Evolutionary conservation across 2,329 filamentous ascomycete species (phyloP).

Genomic region (Penicillium sp.): DNA sequence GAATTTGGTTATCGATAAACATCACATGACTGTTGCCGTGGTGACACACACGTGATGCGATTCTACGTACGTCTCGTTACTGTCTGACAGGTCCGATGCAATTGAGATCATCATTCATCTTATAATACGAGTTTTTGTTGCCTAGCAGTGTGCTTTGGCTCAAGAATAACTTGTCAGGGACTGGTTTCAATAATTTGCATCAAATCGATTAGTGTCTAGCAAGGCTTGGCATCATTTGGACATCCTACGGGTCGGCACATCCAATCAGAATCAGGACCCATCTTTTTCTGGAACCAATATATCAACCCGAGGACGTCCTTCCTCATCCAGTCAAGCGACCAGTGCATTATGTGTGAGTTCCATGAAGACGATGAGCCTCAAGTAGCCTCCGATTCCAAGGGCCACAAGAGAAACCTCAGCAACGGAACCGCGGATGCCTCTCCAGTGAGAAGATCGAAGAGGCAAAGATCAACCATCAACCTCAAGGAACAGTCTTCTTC

Average conservation of each 20-base stretch:
- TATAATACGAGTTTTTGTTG: background rate
- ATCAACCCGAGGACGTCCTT: background rate
- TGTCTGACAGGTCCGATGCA: background rate
- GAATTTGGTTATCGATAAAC: slow-evolving; percentile 39
- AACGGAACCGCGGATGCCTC: slow-evolving; percentile 23
- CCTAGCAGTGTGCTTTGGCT: background rate
- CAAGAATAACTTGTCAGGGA: background rate
- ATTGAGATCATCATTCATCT: background rate
- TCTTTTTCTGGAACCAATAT: slow-evolving; percentile 1
- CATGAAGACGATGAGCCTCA: slow-evolving; percentile 7
- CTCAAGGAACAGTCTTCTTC: slow-evolving; percentile 18
- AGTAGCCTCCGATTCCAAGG: background rate
- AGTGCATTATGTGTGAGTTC: slow-evolving; percentile 5
- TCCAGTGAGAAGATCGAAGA: slow-evolving; percentile 31
- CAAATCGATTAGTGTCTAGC: background rate
- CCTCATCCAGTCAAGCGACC: background rate
- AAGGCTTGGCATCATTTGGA: background rate
- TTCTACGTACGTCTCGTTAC: background rate
- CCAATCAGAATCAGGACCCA: slow-evolving; percentile 7
- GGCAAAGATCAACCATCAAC: slow-evolving; percentile 25
- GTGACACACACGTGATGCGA: slow-evolving; percentile 16
- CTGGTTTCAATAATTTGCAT: background rate
- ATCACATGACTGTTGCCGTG: slow-evolving; percentile 31
- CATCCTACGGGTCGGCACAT: background rate
- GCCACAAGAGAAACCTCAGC: slow-evolving; percentile 30